phyloP scores from a whole-genome alignment of 495 filamentous ascomycete species.

The Penicillium simplicissimum region DNA sequence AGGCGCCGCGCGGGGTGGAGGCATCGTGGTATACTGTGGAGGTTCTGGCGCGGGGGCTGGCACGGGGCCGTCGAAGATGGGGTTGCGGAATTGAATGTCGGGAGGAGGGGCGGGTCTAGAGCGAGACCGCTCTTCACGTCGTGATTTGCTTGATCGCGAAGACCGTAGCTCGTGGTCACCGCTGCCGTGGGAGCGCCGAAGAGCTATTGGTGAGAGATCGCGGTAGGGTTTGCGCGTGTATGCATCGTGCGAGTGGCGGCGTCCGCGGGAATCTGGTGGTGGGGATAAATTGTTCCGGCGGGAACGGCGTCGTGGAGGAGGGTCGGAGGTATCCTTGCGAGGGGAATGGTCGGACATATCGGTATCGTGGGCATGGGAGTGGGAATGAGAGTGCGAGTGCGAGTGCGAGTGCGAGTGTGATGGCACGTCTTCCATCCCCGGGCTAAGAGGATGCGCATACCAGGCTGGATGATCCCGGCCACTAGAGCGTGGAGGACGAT shows the following conservation, averaged over 20 bases:
- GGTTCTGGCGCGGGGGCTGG: conserved; percentile 29
- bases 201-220: conserved; percentile 33
- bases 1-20: conserved; percentile 25
- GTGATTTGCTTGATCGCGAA: conserved; percentile 20
- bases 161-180: conserved; percentile 16
- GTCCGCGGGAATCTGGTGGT: conserved; percentile 27
- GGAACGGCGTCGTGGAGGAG: conserved; percentile 16
- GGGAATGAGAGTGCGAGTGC: neutral
- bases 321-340: conserved; percentile 16
- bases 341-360: conserved; percentile 30
- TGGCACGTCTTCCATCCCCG: conserved; percentile 20
- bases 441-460: conserved; percentile 26
- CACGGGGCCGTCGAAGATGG: conserved; percentile 29
- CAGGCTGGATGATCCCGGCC: conserved; percentile 28
- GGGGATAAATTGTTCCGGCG: conserved; percentile 36
- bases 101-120: conserved; percentile 15
- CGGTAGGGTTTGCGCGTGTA: conserved; percentile 38
- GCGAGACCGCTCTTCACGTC: conserved; percentile 30
- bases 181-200: conserved; percentile 16
- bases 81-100: conserved; percentile 35
- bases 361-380: conserved; percentile 7
- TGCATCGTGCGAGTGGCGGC: conserved; percentile 48
- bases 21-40: conserved; percentile 24
- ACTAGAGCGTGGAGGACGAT: conserved; percentile 18
- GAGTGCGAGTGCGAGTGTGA: conserved; percentile 8